Base-by-base conservation (phyloP, 805 yeast species). In the Barnettozyma sp. region DNA sequence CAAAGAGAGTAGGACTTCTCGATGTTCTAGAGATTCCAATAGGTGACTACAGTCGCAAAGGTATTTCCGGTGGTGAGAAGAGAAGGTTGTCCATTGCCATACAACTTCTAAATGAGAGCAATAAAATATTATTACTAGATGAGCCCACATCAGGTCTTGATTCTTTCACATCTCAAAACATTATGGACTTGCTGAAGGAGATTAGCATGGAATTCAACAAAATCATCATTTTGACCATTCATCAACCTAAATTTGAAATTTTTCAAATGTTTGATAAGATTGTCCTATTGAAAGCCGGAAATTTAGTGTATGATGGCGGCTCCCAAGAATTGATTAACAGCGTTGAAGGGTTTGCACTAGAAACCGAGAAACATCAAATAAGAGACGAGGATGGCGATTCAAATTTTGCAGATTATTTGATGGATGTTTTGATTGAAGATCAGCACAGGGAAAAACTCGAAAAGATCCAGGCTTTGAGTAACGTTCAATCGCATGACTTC, bases 141-240 rank as follows among this genome's bases (percentile, higher is more conserved):
- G 95, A 86, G 51, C 95, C 95, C 3, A 86, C 95, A 1, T 82
- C 94, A 5, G 95, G 95, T 0, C 65, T 86, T 18, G 95, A 86
- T 51, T 74, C 88, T 10, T 74, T 82, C 39, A 83, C 92, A 0
- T 82, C 94, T 0, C 67, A 73, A 1, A 71, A 83, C 3, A 80
- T 85, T 23, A 54, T 86, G 26, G 62, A 67, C 21, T 71, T 85
- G 26, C 62, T 85, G 39, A 64, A 73, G 34, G 63, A 65, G 3
- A 56, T 86, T 24, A 73, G 86, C 2, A 50, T 42, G 3, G 52
- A 58, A n/a, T 70, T 67, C 21, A 75, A 78, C 6, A 74, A 78
- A 10, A 82, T 94, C 0, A 68, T 86, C 7, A 70, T 85, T 17
- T 55, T 79, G 36, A 84, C 95, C 0, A 82, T 86, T 34, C 95